Evolutionary conservation across 169 alveolate species (phyloP).

Genomic region (Amoebophrya sp.): DNA sequence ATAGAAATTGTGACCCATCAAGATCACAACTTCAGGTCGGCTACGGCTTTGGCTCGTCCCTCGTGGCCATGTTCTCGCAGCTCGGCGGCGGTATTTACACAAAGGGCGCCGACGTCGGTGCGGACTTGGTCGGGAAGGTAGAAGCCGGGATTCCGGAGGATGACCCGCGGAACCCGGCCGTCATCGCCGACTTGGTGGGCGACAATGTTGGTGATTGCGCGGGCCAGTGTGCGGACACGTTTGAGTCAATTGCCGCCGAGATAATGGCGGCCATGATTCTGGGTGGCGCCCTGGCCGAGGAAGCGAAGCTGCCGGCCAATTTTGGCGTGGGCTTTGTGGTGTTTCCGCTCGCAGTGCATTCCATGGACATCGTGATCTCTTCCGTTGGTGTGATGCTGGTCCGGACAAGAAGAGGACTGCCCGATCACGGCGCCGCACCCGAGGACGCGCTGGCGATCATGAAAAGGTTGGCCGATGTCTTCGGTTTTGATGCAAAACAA

Average conservation of each 20-base stretch:
- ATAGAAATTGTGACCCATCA: too few relatives aligned
- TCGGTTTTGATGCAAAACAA: too few relatives aligned
- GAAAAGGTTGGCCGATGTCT: too few relatives aligned
- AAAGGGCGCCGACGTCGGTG: constrained; percentile 85
- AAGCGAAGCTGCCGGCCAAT: constrained; percentile 44
- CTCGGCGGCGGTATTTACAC: constrained; percentile 84
- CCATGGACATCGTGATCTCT: constrained; percentile 64
- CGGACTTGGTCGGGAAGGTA: constrained; percentile 80
- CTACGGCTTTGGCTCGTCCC: constrained; percentile 83
- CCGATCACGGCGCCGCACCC: constrained; percentile 42
- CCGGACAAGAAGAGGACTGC: constrained; percentile 58
- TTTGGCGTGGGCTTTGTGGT: constrained; percentile 59
- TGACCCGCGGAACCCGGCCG: constrained; percentile 83
- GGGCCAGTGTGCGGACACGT: constrained; percentile 78
- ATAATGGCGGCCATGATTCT: constrained; percentile 76
- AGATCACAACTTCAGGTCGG: constrained; percentile 59
- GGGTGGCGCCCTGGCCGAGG: constrained; percentile 71
- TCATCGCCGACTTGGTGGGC: constrained; percentile 80
- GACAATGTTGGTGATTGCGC: constrained; percentile 86
- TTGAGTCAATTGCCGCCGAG: constrained; percentile 79
- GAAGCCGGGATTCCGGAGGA: constrained; percentile 81
- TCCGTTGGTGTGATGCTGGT: constrained; percentile 63
- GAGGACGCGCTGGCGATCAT: constrained; percentile 59
- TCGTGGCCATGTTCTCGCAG: constrained; percentile 76
- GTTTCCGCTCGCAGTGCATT: constrained; percentile 75